phyloP scores from a whole-genome alignment of 2,329 filamentous ascomycete genomes.

The Penicillium nordicum region DNA sequence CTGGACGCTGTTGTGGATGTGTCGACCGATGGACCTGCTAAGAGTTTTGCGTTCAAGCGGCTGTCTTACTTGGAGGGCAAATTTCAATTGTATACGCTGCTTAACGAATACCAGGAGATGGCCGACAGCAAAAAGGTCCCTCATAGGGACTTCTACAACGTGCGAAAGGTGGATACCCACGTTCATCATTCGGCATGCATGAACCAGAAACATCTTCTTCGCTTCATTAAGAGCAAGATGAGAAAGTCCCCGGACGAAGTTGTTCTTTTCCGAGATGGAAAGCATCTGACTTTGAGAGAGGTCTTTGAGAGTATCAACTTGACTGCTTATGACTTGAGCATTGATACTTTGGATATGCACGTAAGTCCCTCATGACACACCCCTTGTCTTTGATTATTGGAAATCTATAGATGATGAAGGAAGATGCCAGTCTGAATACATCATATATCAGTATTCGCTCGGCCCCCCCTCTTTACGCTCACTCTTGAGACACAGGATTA shows the following conservation, averaged over 20 bases:
- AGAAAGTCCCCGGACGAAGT: slow-evolving; percentile 95
- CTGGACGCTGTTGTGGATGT: slow-evolving; percentile 80
- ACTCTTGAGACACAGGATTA: neutral
- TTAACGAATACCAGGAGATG: slow-evolving; percentile 97
- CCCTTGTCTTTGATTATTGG: neutral
- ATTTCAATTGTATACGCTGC: slow-evolving; percentile 86
- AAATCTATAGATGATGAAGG: neutral
- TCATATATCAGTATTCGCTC: neutral
- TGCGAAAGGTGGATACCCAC: slow-evolving; percentile 97
- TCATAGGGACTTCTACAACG: slow-evolving; percentile 98
- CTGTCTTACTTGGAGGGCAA: slow-evolving; percentile 95
- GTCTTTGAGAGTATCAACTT: slow-evolving; percentile 97
- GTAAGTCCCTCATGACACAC: slow-evolving; percentile 49
- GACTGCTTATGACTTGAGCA: slow-evolving; percentile 95
- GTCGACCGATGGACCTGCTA: slow-evolving; percentile 93
- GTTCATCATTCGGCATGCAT: slow-evolving; percentile 99
- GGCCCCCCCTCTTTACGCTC: neutral
- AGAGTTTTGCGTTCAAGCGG: slow-evolving; percentile 93
- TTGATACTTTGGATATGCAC: slow-evolving; percentile 98
- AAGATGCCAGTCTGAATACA: neutral
- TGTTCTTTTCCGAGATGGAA: slow-evolving; percentile 87
- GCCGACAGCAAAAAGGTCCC: slow-evolving; percentile 97
- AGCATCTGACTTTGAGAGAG: slow-evolving; percentile 82
- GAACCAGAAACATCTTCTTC: slow-evolving; percentile 97
- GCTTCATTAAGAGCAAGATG: slow-evolving; percentile 99